Evolutionary conservation across 2,329 filamentous ascomycete species (phyloP), one percentile per base, ranked within the genome.

Genomic region (Fusarium sp.): DNA sequence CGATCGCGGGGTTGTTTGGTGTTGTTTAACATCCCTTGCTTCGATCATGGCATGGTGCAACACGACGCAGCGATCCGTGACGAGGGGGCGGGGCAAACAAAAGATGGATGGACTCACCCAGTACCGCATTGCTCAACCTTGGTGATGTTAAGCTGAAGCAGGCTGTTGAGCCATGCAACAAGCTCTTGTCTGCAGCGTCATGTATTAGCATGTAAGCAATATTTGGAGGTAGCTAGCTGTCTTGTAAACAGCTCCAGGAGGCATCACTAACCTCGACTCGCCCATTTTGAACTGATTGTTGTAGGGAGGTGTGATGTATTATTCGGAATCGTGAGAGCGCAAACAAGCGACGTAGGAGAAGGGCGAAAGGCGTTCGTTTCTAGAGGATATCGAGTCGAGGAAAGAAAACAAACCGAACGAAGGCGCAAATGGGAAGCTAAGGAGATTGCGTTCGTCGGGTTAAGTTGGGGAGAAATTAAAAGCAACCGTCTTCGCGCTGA

Each of bases 101-200:
- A 83, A 83, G 87, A 79, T 75, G 61, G 68, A 82, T 80, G 50
- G 66, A 82, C 81, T 80, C 74, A 98, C 96, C 96, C 96, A 81
- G 96, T 98, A 83, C 96, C 96, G 84, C 96, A 98, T 89, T 99
- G 96, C 87, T 99, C 96, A 83, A 99, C 94, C 86, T 98, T 98
- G 80, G 93, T 98, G 80, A 99, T 91, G 87, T 98, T 99, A 81
- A 99, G 92, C 87, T 98, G 95, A 58, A 99, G 91, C 73, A 99
- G 93, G 89, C 94, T 96, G 89, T 99, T 99, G 77, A 98, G 88
- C 96, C 96, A 99, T 86, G 92, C 90, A 78, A 99, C 89, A 78
- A 99, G 91, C 87, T 99, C 96, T 86, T 99, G 96, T 88, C 96
- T 98, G 79, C 62, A n/a, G 52, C 28, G n/a, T 26, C 18, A 38